Evolutionary conservation across 148 eudicot genomes (phyloP).

Genomic region (Cornus controversa): DNA sequence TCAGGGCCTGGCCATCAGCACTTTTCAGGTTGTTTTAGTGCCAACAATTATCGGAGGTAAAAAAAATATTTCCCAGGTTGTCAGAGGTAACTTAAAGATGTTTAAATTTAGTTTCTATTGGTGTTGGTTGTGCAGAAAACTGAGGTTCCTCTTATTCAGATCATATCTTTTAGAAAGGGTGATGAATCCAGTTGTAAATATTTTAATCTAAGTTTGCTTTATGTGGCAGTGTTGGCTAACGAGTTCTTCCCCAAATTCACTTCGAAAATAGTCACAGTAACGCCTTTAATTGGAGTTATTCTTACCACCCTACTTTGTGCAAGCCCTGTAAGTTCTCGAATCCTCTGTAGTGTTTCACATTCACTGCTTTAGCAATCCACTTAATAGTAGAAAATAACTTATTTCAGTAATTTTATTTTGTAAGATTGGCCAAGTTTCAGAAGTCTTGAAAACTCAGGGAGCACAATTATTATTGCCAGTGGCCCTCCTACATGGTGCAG

Average conservation of each 20-base stretch:
- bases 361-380: neutral
- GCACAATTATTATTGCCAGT: conserved; percentile 80
- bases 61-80: too few species aligned
- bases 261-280: conserved; percentile 79
- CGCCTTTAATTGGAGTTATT: conserved; percentile 91
- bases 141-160: neutral
- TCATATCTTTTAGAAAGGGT: neutral
- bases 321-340: conserved; percentile 73
- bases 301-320: conserved; percentile 98
- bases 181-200: neutral
- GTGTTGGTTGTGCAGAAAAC: conserved; percentile 4
- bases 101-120: conserved; percentile 10
- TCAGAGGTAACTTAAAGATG: conserved; percentile 62
- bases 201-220: conserved; percentile 3
- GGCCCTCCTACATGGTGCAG: conserved; percentile 83
- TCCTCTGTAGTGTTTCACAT: neutral
- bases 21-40: conserved; percentile 93
- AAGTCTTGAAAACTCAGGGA: conserved; percentile 92
- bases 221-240: conserved; percentile 66
- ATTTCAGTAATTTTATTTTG: neutral
- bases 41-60: conserved; percentile 96
- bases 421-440: conserved; percentile 99
- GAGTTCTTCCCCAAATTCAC: conserved; percentile 97
- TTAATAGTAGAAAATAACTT: neutral
- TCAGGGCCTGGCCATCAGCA: conserved; percentile 97